These are phyloP conservation scores for Metarhizium brunneum DNA, from an alignment of 2,329 filamentous ascomycete genomes.

Conservation along the genomic window DNA sequence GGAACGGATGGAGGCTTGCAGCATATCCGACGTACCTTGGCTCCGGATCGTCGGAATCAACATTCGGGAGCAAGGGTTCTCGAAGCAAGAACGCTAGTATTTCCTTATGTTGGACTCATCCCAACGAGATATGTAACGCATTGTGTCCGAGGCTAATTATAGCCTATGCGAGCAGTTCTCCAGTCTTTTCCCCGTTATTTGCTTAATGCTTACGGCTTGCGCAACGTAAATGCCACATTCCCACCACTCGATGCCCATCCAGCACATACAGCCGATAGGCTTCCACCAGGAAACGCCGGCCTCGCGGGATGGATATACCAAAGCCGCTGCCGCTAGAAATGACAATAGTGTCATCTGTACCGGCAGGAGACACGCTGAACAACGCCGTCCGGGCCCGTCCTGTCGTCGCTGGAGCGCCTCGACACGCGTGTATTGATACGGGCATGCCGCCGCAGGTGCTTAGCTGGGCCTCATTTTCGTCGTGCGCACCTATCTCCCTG, in stretches of 20 bases:
- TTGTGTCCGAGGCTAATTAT: too few relatives aligned
- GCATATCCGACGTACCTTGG: too few relatives aligned
- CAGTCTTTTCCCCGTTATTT: not conserved
- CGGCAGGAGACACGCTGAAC: constrained; percentile 35
- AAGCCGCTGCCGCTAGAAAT: constrained; percentile 44
- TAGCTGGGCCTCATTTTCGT: constrained; percentile 38
- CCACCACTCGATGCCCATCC: constrained; percentile 35
- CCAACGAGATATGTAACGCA: too few relatives aligned
- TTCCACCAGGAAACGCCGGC: constrained; percentile 40
- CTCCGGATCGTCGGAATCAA: too few relatives aligned
- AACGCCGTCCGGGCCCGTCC: constrained; percentile 37
- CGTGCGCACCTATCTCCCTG: constrained; percentile 36
- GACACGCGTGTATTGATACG: constrained; percentile 31
- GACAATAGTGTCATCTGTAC: constrained; percentile 38
- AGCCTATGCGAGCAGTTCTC: not conserved
- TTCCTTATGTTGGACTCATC: too few relatives aligned
- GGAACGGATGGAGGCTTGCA: too few relatives aligned
- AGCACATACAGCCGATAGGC: constrained; percentile 34
- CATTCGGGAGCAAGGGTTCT: too few relatives aligned
- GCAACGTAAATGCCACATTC: constrained; percentile 33
- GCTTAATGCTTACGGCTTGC: constrained; percentile 6
- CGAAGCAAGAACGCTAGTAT: too few relatives aligned
- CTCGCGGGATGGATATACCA: constrained; percentile 43
- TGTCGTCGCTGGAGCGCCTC: constrained; percentile 33
- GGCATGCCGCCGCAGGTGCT: constrained; percentile 43